Evolutionary conservation across 768 basidiomycete genomes (phyloP).

Genomic region (Coprinopsis marcescibilis): DNA sequence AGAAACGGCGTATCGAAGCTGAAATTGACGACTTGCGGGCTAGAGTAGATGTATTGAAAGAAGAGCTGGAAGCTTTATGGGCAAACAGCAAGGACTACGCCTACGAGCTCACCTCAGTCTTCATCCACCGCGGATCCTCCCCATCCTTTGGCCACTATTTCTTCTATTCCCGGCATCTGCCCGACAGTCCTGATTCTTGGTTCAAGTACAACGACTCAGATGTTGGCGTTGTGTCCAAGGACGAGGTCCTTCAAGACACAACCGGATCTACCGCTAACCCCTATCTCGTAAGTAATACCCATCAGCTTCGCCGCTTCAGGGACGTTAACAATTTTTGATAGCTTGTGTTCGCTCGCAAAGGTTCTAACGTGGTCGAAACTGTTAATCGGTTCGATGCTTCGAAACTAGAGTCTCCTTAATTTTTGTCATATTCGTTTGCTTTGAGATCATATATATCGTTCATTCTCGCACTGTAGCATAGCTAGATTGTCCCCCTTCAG

Average conservation of each 20-base stretch:
- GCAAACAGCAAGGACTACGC: slow-evolving; percentile 54
- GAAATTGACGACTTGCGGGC: slow-evolving; percentile 55
- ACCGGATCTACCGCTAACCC: slow-evolving; percentile 90
- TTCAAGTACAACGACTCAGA: slow-evolving; percentile 96
- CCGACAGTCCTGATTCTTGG: slow-evolving; percentile 76
- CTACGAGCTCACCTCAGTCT: slow-evolving; percentile 92
- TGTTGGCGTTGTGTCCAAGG: slow-evolving; percentile 69
- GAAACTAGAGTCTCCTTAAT: too few species aligned
- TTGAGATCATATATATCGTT: background rate
- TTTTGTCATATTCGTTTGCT: background rate
- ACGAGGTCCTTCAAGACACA: slow-evolving; percentile 84
- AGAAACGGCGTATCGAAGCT: slow-evolving; percentile 43
- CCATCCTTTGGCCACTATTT: slow-evolving; percentile 93
- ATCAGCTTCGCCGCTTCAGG: slow-evolving; percentile 4
- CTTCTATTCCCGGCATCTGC: slow-evolving; percentile 88
- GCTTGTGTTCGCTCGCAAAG: slow-evolving; percentile 84
- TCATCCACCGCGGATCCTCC: slow-evolving; percentile 87
- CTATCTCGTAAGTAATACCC: slow-evolving; percentile 61
- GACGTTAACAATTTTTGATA: slow-evolving; percentile 21
- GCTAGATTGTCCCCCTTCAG: too few species aligned
- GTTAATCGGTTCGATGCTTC: slow-evolving; percentile 58
- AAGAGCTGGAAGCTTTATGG: slow-evolving; percentile 74
- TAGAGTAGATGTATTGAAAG: slow-evolving; percentile 50
- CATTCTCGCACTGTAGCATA: background rate
- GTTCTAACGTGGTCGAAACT: slow-evolving; percentile 72